Evolutionary conservation across 306 rosid genomes (phyloP), one percentile per base, ranked within the genome.

Genomic region (Rosa rugosa): DNA sequence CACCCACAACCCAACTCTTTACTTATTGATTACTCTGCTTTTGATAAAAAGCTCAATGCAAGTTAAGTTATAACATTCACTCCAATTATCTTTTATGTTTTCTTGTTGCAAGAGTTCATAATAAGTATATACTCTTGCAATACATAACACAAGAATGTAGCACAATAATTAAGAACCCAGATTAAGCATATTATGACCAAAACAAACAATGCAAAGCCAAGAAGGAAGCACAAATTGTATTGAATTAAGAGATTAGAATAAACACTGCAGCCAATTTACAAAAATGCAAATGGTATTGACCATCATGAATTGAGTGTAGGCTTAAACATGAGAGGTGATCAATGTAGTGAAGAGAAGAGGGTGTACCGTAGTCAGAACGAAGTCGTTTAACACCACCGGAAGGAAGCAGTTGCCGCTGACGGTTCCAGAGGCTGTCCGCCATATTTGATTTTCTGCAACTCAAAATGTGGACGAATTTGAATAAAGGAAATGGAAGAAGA

Each of bases 401-500:
- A 8, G 97, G 85, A 10, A 85, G 76, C 67, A 88, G 80, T 69
- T 69, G 73, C 68, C 73, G 89, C 81, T 82, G 97, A 20, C 87
- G 89, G 73, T 90, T 91, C 98, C 98, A 91, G 79, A 57, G 89
- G 72, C 90, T 86, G 54, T 91, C 93, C 77, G 92, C 76, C 98
- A 91, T 93, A 64, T 31, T 25, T 54, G 27, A 53, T 22, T 27
- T 67, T 11, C 63, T 76, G 78, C 62, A 68, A 65, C 36, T 40
- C 23, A 67, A 49, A 75, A n/a, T 49, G 22, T 0, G 36, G 63
- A 6, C 38, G 38, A 36, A 73, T 16, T 74, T 53, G 3, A 64
- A 4, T 2, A 31, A 31, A 31, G 3, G 46, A 66, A 36, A 25
- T 6, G 10, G 9, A 45, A 7, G 42, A 14, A 9, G 51, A 25